Conservation (phyloP, 2,329 filamentous ascomycete species). For the Talaromyces verruculosus region DNA sequence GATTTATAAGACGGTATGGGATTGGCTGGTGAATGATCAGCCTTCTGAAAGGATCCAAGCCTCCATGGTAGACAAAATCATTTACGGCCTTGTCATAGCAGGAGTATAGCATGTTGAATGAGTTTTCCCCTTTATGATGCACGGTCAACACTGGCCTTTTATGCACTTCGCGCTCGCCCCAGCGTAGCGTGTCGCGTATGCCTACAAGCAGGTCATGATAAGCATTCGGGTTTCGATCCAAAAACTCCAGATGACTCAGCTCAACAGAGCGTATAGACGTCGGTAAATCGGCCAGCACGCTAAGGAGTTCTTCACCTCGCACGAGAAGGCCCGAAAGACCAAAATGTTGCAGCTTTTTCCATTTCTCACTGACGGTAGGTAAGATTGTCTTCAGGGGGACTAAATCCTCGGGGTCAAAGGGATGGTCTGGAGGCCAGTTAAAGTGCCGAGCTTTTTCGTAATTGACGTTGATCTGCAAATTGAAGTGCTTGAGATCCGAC, state of each 20-base stretch:
- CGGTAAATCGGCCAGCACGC: constrained; percentile 32
- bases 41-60: not conserved
- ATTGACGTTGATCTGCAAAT: constrained; percentile 6
- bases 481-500: constrained; percentile 6
- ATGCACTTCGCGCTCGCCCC: not conserved
- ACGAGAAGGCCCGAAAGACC: constrained; percentile 32
- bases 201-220: constrained; percentile 22
- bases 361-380: constrained; percentile 28
- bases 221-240: constrained; percentile 18
- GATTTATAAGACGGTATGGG: not conserved
- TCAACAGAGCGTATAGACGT: constrained; percentile 33
- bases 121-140: not conserved
- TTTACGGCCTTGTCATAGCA: constrained; percentile 9
- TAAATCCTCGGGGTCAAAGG: not conserved
- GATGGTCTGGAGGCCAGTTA: not conserved
- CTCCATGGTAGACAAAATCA: constrained; percentile 5
- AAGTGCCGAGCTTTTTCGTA: not conserved
- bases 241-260: constrained; percentile 36
- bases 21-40: not conserved
- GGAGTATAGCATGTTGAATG: not conserved
- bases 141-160: constrained; percentile 1
- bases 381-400: constrained; percentile 32
- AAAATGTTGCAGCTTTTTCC: constrained; percentile 35
- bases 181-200: constrained; percentile 8
- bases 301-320: constrained; percentile 29